These are phyloP conservation scores for Ceratocystis smalleyi DNA, from an alignment of 2,329 filamentous ascomycete genomes.

Conservation along the genomic window DNA sequence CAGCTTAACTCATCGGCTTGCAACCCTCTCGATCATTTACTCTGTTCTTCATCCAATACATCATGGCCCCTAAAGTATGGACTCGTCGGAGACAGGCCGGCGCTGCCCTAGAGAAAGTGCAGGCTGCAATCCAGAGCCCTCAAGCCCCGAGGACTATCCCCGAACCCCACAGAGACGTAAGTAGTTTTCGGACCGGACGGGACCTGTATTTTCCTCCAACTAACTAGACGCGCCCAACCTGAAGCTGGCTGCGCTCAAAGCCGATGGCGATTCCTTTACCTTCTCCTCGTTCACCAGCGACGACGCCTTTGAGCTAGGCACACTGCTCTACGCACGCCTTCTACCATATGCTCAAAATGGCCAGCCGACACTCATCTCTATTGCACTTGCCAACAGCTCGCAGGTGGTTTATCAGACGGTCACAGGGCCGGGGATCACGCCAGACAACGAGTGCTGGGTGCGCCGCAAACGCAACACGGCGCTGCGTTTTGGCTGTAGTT, in stretches of 20 bases:
- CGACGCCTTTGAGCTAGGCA: slow-evolving; percentile 51
- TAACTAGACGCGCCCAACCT: slow-evolving; percentile 10
- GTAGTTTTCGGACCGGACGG: background rate
- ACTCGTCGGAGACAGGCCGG: background rate
- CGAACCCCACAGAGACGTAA: background rate
- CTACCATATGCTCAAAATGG: slow-evolving; percentile 29
- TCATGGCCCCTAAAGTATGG: background rate
- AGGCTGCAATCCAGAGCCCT: background rate
- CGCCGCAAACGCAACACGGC: slow-evolving; percentile 56
- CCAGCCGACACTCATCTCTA: slow-evolving; percentile 46
- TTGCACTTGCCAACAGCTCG: slow-evolving; percentile 40
- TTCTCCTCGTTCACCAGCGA: slow-evolving; percentile 42
- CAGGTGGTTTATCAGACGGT: slow-evolving; percentile 57
- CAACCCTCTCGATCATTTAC: background rate
- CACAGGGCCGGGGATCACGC: slow-evolving; percentile 48
- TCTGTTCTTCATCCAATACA: background rate
- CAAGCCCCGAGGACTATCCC: slow-evolving; percentile 18
- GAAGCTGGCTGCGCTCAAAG: slow-evolving; percentile 19
- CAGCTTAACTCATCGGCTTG: background rate
- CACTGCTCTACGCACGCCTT: slow-evolving; percentile 48
- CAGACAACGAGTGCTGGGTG: slow-evolving; percentile 60
- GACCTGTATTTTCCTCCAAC: no score
- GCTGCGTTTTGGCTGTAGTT: slow-evolving; percentile 51
- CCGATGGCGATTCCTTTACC: slow-evolving; percentile 30
- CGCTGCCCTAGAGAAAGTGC: background rate